phyloP scores from a whole-genome alignment of 805 yeast species.

The Teunomyces aglyptinius region DNA sequence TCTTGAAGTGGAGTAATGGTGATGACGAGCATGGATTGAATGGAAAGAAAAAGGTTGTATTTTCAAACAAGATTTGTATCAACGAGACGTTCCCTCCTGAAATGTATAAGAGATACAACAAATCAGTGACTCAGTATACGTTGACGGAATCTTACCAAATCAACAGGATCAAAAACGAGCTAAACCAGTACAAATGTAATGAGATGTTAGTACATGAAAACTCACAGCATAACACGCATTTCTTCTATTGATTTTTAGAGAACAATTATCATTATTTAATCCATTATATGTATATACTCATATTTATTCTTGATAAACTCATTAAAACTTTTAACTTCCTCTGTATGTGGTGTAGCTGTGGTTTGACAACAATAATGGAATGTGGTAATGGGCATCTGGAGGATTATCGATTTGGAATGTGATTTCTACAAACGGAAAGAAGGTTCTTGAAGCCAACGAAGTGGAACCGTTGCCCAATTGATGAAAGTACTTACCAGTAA shows the following conservation, averaged over 20 bases:
- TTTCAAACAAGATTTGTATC: constrained; percentile 47
- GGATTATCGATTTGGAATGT: constrained; percentile 64
- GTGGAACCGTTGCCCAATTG: constrained; percentile 16
- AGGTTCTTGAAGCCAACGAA: constrained; percentile 43
- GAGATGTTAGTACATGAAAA: constrained; percentile 69
- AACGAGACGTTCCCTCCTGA: constrained; percentile 53
- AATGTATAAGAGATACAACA: constrained; percentile 54
- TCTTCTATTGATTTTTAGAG: constrained; percentile 42
- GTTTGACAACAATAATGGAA: constrained; percentile 80
- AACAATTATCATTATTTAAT: not conserved
- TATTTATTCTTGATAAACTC: not conserved
- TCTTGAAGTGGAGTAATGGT: constrained; percentile 2
- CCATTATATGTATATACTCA: not conserved
- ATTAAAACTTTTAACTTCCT: constrained; percentile 51
- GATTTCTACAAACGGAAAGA: constrained; percentile 87
- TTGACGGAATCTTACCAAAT: constrained; percentile 50
- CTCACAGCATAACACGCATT: constrained; percentile 63
- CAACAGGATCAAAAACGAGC: constrained; percentile 57
- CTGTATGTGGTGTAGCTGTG: constrained; percentile 90
- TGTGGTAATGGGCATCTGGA: constrained; percentile 81
- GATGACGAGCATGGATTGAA: not conserved
- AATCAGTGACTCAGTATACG: constrained; percentile 49
- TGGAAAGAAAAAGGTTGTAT: constrained; percentile 33
- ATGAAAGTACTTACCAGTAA: constrained; percentile 65
- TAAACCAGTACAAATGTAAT: constrained; percentile 59